Evolutionary conservation across 1,139 yeast species (phyloP).

Genomic region (Blastobotrys buckinghamii): DNA sequence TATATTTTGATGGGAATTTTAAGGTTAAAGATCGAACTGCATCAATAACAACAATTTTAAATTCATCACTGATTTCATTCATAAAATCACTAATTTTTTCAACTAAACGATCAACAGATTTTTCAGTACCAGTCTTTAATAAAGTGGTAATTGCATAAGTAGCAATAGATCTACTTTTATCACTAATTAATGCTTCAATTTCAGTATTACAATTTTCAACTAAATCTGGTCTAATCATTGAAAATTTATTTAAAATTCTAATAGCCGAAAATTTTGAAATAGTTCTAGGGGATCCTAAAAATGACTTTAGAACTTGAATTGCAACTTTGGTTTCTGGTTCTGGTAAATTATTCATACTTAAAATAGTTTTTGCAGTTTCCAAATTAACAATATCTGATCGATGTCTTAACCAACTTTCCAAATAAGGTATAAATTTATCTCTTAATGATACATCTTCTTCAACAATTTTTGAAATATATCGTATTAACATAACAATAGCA

Average conservation of each 20-base stretch:
- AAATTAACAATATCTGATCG: constrained; percentile 87
- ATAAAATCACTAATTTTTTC: constrained; percentile 81
- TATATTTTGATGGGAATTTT: constrained; percentile 89
- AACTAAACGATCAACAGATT: constrained; percentile 83
- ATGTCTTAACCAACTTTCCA: constrained; percentile 68
- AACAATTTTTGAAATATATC: constrained; percentile 70
- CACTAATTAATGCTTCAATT: constrained; percentile 81
- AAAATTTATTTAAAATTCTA: constrained; percentile 78
- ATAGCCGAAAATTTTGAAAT: constrained; percentile 91
- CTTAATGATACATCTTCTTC: constrained; percentile 47
- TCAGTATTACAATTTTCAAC: constrained; percentile 72
- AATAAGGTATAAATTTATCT: constrained; percentile 51
- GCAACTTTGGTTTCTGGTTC: constrained; percentile 62
- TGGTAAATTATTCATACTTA: constrained; percentile 53
- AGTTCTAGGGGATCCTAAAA: constrained; percentile 83
- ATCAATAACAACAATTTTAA: constrained; percentile 88
- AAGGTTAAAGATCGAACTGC: constrained; percentile 89
- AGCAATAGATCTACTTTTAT: constrained; percentile 86
- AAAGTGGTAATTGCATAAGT: constrained; percentile 97
- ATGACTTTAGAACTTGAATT: constrained; percentile 63
- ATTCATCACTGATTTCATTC: constrained; percentile 94
- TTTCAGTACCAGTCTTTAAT: constrained; percentile 90
- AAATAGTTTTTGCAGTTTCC: constrained; percentile 85
- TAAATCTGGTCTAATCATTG: constrained; percentile 74
- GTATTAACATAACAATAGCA: constrained; percentile 79